Evolutionary conservation across 768 basidiomycete genomes (phyloP).

Genomic region (Kwoniella mangroviensis): DNA sequence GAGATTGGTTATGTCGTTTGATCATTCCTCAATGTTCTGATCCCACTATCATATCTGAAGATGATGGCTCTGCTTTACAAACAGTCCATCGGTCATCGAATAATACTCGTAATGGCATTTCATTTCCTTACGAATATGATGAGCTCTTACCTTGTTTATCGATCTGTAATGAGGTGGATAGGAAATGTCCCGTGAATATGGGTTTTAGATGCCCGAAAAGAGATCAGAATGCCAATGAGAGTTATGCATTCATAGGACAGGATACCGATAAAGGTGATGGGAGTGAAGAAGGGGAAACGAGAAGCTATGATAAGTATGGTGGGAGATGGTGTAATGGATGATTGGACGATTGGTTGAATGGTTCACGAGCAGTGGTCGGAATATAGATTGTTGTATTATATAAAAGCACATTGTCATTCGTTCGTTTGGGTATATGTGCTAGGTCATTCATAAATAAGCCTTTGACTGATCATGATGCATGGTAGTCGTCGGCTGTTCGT

Average conservation of each 20-base stretch:
- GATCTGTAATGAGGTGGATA: conserved; percentile 51
- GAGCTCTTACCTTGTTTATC: conserved; percentile 56
- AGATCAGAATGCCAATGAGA: conserved; percentile 36
- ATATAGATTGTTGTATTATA: not conserved
- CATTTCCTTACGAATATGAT: conserved; percentile 39
- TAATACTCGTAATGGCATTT: conserved; percentile 21
- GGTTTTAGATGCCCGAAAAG: conserved; percentile 53
- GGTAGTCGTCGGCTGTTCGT: not conserved
- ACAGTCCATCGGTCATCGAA: conserved; percentile 19
- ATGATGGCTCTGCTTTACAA: not conserved
- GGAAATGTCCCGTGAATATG: conserved; percentile 57
- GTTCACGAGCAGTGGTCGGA: not conserved
- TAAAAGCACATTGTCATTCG: not conserved
- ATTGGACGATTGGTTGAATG: not conserved
- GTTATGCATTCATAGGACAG: conserved; percentile 52
- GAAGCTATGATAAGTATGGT: conserved; percentile 43
- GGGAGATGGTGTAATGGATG: conserved; percentile 54
- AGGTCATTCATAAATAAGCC: not conserved
- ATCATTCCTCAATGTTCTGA: conserved; percentile 49
- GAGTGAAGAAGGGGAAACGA: conserved; percentile 26
- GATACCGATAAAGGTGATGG: conserved; percentile 40
- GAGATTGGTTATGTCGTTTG: conserved; percentile 55
- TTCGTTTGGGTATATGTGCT: not conserved
- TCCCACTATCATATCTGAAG: not conserved
- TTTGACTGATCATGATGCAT: not conserved